Conservation (phyloP, 2,329 filamentous ascomycete genomes). For the Alternaria novae-zelandiae region DNA sequence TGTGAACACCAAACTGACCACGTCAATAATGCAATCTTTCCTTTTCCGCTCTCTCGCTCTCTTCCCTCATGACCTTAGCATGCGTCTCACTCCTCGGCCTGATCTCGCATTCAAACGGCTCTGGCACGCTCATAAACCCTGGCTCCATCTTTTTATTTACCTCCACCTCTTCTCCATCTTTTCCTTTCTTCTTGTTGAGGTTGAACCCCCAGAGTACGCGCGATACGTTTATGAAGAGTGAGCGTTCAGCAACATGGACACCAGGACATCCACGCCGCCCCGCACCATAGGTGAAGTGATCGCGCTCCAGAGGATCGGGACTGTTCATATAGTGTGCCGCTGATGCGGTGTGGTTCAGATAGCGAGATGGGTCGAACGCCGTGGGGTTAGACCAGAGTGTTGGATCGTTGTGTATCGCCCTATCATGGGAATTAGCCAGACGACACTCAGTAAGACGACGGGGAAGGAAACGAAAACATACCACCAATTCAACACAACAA, state of each 20-base stretch:
- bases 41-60: constrained; percentile 29
- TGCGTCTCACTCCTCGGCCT: constrained; percentile 29
- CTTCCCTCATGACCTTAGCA: constrained; percentile 30
- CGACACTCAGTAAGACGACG: rapidly evolving
- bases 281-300: constrained; percentile 48
- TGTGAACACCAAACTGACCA: background rate
- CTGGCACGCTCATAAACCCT: constrained; percentile 41
- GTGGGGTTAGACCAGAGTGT: constrained; percentile 32
- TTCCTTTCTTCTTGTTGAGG: constrained; percentile 32
- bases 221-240: constrained; percentile 45
- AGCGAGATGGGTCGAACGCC: constrained; percentile 40
- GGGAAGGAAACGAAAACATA: constrained; percentile 9
- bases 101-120: constrained; percentile 42
- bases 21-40: constrained; percentile 24
- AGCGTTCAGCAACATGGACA: constrained; percentile 47
- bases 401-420: constrained; percentile 45
- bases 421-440: background rate
- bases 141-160: constrained; percentile 37
- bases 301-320: constrained; percentile 39
- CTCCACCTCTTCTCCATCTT: constrained; percentile 32
- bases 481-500: constrained; percentile 45
- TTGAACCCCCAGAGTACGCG: constrained; percentile 47
- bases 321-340: constrained; percentile 42
- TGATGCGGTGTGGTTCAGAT: constrained; percentile 29
- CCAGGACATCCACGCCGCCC: constrained; percentile 46